phyloP scores from a whole-genome alignment of 306 rosid genomes.

The Medicago ruthenica region DNA sequence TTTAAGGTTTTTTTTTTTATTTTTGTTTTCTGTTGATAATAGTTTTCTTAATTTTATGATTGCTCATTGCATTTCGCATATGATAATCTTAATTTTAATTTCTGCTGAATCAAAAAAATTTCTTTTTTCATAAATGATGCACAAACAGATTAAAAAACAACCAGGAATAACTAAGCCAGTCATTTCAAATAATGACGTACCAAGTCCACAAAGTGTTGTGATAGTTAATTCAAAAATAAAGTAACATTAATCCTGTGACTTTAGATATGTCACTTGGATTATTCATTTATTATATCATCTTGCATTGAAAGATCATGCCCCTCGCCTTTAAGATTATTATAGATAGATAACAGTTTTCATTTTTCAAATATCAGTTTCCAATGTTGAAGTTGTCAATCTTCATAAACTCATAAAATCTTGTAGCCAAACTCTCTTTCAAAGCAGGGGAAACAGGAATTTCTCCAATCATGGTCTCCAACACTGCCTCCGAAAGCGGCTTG shows the following conservation, averaged over 20 bases:
- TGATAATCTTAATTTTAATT: background rate
- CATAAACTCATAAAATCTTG: conserved; percentile 49
- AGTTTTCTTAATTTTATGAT: no score
- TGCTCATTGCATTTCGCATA: no score
- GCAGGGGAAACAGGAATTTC: conserved; percentile 81
- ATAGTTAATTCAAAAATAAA: background rate
- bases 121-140: background rate
- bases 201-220: background rate
- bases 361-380: background rate
- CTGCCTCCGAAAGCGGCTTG: conserved; percentile 64
- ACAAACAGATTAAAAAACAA: background rate
- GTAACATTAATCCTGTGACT: background rate
- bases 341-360: background rate
- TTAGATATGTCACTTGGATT: background rate
- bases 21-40: no score
- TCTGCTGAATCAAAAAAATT: background rate
- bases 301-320: background rate
- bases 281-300: background rate
- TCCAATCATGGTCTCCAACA: conserved; percentile 73
- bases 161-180: background rate
- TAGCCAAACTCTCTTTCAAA: conserved; percentile 65
- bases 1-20: no score
- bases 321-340: background rate
- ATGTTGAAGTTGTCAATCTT: conserved; percentile 3
- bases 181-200: background rate